phyloP scores from a whole-genome alignment of 345 rosid genomes.

The Jatropha curcas region DNA sequence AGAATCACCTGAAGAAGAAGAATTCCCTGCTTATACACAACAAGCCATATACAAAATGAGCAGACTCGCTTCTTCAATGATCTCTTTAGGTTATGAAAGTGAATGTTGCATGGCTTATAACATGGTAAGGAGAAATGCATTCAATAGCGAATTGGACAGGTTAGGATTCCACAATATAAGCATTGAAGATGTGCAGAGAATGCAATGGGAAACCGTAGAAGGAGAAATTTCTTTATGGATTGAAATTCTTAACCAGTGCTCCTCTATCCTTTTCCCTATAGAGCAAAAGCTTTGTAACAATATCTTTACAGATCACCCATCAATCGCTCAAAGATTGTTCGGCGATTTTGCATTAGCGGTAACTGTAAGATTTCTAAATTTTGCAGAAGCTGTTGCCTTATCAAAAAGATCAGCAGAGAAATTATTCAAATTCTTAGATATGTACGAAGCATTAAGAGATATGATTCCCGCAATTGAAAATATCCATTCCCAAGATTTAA shows the following conservation, averaged over 20 bases:
- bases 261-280: neutral
- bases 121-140: slow-evolving; percentile 10
- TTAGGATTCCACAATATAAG: slow-evolving; percentile 17
- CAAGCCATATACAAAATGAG: neutral
- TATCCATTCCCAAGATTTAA: neutral
- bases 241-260: slow-evolving; percentile 18
- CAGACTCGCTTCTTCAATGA: slow-evolving; percentile 15
- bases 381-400: slow-evolving; percentile 21
- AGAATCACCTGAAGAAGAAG: slow-evolving; percentile 24
- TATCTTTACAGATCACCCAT: slow-evolving; percentile 14
- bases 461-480: slow-evolving; percentile 5
- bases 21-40: slow-evolving; percentile 12
- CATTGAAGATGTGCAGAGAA: slow-evolving; percentile 26
- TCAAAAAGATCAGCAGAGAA: slow-evolving; percentile 27
- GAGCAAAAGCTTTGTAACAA: slow-evolving; percentile 20
- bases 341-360: slow-evolving; percentile 9
- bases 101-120: slow-evolving; percentile 24
- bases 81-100: slow-evolving; percentile 18
- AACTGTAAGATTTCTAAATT: slow-evolving; percentile 20
- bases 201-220: slow-evolving; percentile 24
- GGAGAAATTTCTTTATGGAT: slow-evolving; percentile 18
- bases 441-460: slow-evolving; percentile 26
- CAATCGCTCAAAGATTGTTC: slow-evolving; percentile 6
- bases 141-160: slow-evolving; percentile 12
- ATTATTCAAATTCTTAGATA: slow-evolving; percentile 28